phyloP scores from a whole-genome alignment of 139 green algal species.

The Mesotaenium endlicherianum region DNA sequence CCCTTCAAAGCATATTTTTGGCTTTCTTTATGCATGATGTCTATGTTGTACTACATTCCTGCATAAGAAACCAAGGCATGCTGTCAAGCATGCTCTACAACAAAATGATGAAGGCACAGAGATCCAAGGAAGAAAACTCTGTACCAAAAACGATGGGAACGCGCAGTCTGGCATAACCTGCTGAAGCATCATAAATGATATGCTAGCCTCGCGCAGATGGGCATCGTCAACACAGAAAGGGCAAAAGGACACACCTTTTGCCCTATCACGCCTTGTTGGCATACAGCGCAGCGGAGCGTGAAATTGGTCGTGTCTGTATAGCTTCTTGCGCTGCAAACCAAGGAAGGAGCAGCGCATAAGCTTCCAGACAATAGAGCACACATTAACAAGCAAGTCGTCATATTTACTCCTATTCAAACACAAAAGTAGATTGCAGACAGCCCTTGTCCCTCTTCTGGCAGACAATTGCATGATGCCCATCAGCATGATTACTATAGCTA shows the following conservation, averaged over 20 bases:
- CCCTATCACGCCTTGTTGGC: slow-evolving; percentile 31
- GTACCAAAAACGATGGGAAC: neutral
- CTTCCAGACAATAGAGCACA: too few species aligned
- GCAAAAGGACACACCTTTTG: slow-evolving; percentile 27
- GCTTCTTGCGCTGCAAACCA: slow-evolving; percentile 1
- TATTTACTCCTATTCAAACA: too few species aligned
- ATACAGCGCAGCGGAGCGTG: slow-evolving; percentile 36
- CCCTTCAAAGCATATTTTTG: too few species aligned
- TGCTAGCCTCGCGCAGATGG: neutral
- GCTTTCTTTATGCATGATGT: neutral
- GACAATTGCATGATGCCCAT: too few species aligned
- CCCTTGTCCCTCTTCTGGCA: too few species aligned
- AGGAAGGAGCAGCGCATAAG: too few species aligned
- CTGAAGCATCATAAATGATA: neutral
- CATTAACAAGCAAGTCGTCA: too few species aligned
- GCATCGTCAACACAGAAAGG: neutral
- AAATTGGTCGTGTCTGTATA: slow-evolving; percentile 34
- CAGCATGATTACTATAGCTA: too few species aligned
- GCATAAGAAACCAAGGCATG: neutral
- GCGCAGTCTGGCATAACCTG: neutral
- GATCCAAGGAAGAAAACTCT: neutral
- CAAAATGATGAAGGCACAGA: neutral
- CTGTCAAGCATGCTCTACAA: neutral
- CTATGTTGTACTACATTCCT: neutral
- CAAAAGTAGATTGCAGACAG: too few species aligned